phyloP scores from a whole-genome alignment of 306 rosid species.

The Dalbergia oliveri region DNA sequence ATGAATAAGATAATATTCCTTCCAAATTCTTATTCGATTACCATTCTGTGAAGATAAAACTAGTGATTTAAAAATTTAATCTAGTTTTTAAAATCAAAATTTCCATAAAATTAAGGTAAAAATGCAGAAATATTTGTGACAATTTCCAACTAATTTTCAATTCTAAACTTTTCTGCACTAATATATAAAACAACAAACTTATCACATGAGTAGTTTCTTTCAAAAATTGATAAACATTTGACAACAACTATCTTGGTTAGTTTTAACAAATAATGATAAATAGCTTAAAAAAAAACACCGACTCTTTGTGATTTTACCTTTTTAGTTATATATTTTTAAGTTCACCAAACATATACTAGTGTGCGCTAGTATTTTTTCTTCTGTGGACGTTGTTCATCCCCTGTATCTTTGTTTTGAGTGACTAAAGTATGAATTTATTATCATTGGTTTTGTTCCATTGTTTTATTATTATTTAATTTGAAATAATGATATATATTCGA shows the following conservation, averaged over 20 bases:
- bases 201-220: neutral
- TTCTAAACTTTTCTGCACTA: neutral
- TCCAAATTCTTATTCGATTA: too few relatives aligned
- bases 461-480: neutral
- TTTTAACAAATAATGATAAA: neutral
- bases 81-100: neutral
- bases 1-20: too few relatives aligned
- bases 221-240: neutral
- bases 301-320: neutral
- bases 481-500: neutral
- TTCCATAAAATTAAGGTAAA: neutral
- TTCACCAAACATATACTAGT: neutral
- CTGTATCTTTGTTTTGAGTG: neutral
- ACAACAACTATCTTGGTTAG: neutral
- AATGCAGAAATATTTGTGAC: neutral
- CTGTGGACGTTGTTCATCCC: neutral
- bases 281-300: neutral
- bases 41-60: too few relatives aligned
- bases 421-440: neutral
- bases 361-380: neutral
- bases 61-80: too few relatives aligned
- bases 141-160: neutral
- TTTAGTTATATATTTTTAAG: neutral
- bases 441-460: neutral
- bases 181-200: neutral